These are phyloP conservation scores for Apiotrichum laibachii DNA, from an alignment of 1,284 basidiomycete species.

Conservation along the genomic window DNA sequence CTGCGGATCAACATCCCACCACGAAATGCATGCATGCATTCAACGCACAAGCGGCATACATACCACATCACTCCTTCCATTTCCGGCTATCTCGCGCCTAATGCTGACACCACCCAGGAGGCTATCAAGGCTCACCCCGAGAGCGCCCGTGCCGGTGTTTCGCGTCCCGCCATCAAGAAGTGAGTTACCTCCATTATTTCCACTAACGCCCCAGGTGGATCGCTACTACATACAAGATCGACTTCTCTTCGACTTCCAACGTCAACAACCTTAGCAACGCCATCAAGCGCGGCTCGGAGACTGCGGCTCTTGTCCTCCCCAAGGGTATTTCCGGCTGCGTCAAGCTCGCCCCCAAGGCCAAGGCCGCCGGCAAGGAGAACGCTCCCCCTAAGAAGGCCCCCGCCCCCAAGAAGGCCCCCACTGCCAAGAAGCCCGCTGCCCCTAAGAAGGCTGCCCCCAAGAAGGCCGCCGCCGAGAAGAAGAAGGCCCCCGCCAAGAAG, in stretches of 20 bases:
- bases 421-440: constrained; percentile 5
- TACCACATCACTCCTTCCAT: constrained; percentile 27
- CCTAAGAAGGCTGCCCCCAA: too few species aligned
- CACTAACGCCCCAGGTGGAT: constrained; percentile 58
- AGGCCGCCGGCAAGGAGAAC: constrained; percentile 15
- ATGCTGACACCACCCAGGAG: constrained; percentile 54
- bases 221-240: constrained; percentile 72
- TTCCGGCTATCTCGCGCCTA: constrained; percentile 28
- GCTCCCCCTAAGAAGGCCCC: constrained; percentile 40
- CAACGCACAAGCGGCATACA: not conserved
- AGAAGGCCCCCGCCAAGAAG: too few species aligned
- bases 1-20: not conserved
- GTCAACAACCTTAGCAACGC: constrained; percentile 76
- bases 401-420: constrained; percentile 34
- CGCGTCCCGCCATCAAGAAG: constrained; percentile 92
- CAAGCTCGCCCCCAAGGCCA: constrained; percentile 63
- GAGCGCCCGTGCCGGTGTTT: constrained; percentile 78
- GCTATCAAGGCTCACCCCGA: constrained; percentile 72
- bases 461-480: too few species aligned
- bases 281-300: constrained; percentile 74
- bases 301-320: constrained; percentile 74
- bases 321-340: constrained; percentile 81
- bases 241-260: constrained; percentile 69
- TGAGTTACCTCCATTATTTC: constrained; percentile 48
- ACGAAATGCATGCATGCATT: constrained; percentile 3